Percentiles rank a stretch among this genome's conserved stretches.
phyloP scores from a whole-genome alignment of 1,284 basidiomycete species.

The Boletus mariae region DNA sequence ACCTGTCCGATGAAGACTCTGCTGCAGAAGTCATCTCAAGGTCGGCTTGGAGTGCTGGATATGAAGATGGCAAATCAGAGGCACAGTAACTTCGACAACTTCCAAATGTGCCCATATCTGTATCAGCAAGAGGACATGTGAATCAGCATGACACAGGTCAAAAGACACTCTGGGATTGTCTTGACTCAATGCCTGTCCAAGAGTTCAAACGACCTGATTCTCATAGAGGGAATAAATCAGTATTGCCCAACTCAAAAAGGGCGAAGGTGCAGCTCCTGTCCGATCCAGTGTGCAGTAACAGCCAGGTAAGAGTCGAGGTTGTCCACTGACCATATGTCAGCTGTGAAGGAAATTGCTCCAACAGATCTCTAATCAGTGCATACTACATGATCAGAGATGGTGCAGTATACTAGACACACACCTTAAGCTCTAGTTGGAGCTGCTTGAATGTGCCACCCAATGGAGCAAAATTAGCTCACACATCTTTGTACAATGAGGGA shows the following conservation, averaged over 20 bases:
- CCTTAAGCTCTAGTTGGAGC: no score
- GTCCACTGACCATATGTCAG: no score
- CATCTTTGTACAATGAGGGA: no score
- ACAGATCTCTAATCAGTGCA: no score
- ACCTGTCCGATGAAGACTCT: conserved; percentile 48
- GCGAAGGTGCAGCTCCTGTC: conserved; percentile 29
- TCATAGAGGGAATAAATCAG: conserved; percentile 5
- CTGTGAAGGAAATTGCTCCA: no score
- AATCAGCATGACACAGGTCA: conserved; percentile 10
- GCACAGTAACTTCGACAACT: not conserved
- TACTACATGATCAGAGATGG: no score
- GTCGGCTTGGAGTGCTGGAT: conserved; percentile 18
- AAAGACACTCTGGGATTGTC: conserved; percentile 23
- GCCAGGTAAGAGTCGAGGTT: no score
- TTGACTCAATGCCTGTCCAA: conserved; percentile 15
- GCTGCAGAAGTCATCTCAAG: conserved; percentile 30
- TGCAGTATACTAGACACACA: no score
- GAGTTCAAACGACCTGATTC: conserved; percentile 26
- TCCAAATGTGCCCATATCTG: conserved; percentile 1
- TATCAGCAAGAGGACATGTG: not conserved
- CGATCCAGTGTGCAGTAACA: no score
- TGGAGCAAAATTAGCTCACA: no score
- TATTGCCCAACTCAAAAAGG: conserved; percentile 35
- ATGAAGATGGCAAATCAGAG: conserved; percentile 26
- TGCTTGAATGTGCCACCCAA: no score